Evolutionary conservation across 2,329 filamentous ascomycete species (phyloP).

Genomic region (Pseudocercospora vitis): DNA sequence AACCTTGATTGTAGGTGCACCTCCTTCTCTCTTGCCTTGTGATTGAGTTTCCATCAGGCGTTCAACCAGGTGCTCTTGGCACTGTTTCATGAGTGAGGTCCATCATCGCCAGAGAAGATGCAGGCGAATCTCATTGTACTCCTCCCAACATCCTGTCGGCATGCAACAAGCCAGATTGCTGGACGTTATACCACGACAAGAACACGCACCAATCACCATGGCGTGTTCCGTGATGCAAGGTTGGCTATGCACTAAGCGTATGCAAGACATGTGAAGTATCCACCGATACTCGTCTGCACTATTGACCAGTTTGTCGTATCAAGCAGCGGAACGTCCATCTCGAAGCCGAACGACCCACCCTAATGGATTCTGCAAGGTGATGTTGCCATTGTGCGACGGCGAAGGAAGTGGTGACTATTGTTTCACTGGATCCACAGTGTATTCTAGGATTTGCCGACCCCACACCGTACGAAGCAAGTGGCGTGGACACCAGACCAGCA

Average conservation of each 20-base stretch:
- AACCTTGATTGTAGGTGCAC: no score
- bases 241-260: background rate
- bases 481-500: background rate
- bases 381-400: slow-evolving; percentile 4
- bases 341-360: background rate
- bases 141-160: no score
- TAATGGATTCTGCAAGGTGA: slow-evolving; percentile 2
- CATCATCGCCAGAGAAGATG: no score
- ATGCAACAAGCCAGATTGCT: no score
- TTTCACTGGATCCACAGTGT: slow-evolving; percentile 6
- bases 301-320: no score
- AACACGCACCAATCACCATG: background rate
- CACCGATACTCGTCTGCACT: background rate
- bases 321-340: background rate
- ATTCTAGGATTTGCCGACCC: slow-evolving; percentile 2
- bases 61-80: no score
- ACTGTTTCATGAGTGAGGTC: no score
- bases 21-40: no score
- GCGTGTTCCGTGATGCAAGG: no score
- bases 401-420: background rate
- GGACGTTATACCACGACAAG: no score
- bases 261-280: background rate
- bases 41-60: no score
- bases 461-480: background rate
- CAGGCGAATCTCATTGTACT: no score